Base-by-base conservation (phyloP, 2,329 filamentous ascomycete genomes). In the Claviceps sp. region DNA sequence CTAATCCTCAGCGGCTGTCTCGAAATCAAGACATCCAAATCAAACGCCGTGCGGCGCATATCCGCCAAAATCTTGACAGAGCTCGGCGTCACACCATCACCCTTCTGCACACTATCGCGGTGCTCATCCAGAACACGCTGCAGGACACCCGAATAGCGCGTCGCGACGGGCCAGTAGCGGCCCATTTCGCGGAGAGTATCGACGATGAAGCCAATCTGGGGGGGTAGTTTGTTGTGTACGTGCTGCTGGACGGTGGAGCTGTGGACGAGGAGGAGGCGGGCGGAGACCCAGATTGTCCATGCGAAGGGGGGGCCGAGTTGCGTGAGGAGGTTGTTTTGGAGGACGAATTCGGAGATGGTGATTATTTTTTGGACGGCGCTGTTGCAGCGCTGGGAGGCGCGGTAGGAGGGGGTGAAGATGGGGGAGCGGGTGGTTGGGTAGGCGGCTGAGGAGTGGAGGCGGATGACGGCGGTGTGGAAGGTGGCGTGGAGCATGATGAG, bases 401-500 rank as follows among this genome's bases (percentile, higher is more conserved):
- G 86, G 65, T 88, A 94, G 0, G 87, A 94, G 0, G 89, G 87
- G 0, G 86, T 90, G 69, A 95, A 96, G 50, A 95, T 90, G 13
- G 85, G 83, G 1, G 88, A 95, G 36, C 87, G 78, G 3, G 87
- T 93, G 4, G 88, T 94, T 3, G 90, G 90, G 65, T 95, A 96
- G 2, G 89, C 90, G 5, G 90, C 88, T 1, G 88, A 95, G 0
- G 89, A 95, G 69, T 95, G 89, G 23, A 95, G 76, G 38, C 90
- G 82, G 59, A 96, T 95, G 8, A 95, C 83, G 45, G 89, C 86
- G 0, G 88, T 94, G 66, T 94, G 87, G 61, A 90, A 95, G 0
- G 88, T 89, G 4, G 87, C 85, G 63, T 95, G 90, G 34, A 95
- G 74, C 84, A 95, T 95, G 49, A 95, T 82, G 85, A 89, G 89